A percentile compares a stretch with the other conserved stretches of the same genome.
Conservation (phyloP, 2,329 filamentous ascomycete genomes). For the Diaporthe sp. region DNA sequence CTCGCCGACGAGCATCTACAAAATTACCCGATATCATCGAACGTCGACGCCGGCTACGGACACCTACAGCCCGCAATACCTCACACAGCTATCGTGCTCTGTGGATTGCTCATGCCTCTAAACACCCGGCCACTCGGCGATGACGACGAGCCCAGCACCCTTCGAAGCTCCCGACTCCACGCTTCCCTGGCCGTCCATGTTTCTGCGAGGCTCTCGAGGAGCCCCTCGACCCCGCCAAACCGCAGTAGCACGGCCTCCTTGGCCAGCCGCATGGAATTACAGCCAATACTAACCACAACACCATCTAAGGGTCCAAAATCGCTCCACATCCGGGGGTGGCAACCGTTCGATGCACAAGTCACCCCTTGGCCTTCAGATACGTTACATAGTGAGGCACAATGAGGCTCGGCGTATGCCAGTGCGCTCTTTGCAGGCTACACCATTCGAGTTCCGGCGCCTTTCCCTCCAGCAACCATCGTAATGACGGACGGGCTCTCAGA, state of each 20-base stretch:
- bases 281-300: conserved; percentile 55
- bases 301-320: conserved; percentile 42
- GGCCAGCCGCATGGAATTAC: conserved; percentile 50
- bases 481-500: conserved; percentile 53
- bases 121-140: conserved; percentile 53
- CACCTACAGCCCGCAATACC: conserved; percentile 45
- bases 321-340: background rate
- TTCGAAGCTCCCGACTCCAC: conserved; percentile 53
- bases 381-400: background rate
- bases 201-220: conserved; percentile 49
- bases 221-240: conserved; percentile 47
- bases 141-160: conserved; percentile 58
- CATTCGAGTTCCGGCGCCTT: conserved; percentile 55
- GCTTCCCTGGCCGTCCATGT: conserved; percentile 54
- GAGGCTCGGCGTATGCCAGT: background rate
- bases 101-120: conserved; percentile 52
- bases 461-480: conserved; percentile 63
- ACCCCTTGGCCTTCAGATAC: background rate
- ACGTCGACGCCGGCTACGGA: conserved; percentile 46
- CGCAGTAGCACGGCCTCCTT: conserved; percentile 50
- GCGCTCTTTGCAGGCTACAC: background rate
- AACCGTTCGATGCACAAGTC: background rate
- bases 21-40: conserved; percentile 51
- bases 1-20: conserved; percentile 43
- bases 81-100: conserved; percentile 45